Evolutionary conservation across 192 early-diverging fungal genomes (phyloP).

Genomic region (Chytriomyces sp.): DNA sequence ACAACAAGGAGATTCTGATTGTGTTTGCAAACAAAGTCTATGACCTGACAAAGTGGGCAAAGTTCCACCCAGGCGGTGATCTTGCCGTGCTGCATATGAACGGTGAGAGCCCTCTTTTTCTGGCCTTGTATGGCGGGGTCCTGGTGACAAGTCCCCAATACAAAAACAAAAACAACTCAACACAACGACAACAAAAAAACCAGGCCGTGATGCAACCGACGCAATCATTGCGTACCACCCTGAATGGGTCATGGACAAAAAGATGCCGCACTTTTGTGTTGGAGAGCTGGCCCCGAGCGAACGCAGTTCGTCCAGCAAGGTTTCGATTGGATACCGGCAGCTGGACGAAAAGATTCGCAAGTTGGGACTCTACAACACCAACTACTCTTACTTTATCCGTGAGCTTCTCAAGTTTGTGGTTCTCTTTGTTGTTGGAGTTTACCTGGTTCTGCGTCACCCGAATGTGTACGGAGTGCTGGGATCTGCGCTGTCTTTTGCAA

Average conservation of each 20-base stretch:
- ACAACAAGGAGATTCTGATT: constrained; percentile 69
- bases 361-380: constrained; percentile 70
- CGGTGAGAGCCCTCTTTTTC: constrained; percentile 54
- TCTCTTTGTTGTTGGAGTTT: constrained; percentile 43
- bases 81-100: constrained; percentile 86
- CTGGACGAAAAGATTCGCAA: constrained; percentile 70
- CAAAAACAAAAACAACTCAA: not conserved
- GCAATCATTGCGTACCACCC: constrained; percentile 88
- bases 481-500: constrained; percentile 37
- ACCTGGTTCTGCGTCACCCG: constrained; percentile 36
- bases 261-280: constrained; percentile 80
- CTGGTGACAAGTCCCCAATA: too few species aligned
- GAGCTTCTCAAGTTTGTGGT: constrained; percentile 53
- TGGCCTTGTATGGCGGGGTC: not conserved
- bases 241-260: constrained; percentile 72
- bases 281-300: constrained; percentile 61
- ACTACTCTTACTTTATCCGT: constrained; percentile 57
- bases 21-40: constrained; percentile 87
- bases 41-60: constrained; percentile 73
- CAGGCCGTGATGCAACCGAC: constrained; percentile 82
- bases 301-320: constrained; percentile 3
- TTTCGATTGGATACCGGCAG: constrained; percentile 59
- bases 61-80: constrained; percentile 90
- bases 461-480: constrained; percentile 35
- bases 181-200: not conserved